phyloP scores from a whole-genome alignment of 345 rosid species.

The Brassica napus region Da-Ae NC_063452.1:54872501-54873000 shows the following conservation, averaged over 20 bases:
- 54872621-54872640: slow-evolving; percentile 15
- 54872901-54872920: slow-evolving; percentile 30
- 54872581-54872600: background rate
- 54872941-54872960: slow-evolving; percentile 98
- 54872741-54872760: too few species aligned
- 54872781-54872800: too few species aligned
- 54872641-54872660: slow-evolving; percentile 63
- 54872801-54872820: too few species aligned
- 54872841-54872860: too few species aligned
- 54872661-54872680: slow-evolving; percentile 93
- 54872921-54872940: slow-evolving; percentile 91
- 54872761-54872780: too few species aligned
- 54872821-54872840: too few species aligned
- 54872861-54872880: too few species aligned
- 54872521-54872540: slow-evolving; percentile 95
- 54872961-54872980: slow-evolving; percentile 74
- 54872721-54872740: background rate
- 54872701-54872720: slow-evolving; percentile 68
- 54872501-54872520: slow-evolving; percentile 83
- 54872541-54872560: slow-evolving; percentile 94
- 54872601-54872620: slow-evolving; percentile 1
- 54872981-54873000: slow-evolving; percentile 92
- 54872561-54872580: slow-evolving; percentile 71
- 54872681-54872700: slow-evolving; percentile 74
- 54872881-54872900: slow-evolving; percentile 27